Conservation (phyloP, 768 basidiomycete genomes). For the Trametes villosa region DNA sequence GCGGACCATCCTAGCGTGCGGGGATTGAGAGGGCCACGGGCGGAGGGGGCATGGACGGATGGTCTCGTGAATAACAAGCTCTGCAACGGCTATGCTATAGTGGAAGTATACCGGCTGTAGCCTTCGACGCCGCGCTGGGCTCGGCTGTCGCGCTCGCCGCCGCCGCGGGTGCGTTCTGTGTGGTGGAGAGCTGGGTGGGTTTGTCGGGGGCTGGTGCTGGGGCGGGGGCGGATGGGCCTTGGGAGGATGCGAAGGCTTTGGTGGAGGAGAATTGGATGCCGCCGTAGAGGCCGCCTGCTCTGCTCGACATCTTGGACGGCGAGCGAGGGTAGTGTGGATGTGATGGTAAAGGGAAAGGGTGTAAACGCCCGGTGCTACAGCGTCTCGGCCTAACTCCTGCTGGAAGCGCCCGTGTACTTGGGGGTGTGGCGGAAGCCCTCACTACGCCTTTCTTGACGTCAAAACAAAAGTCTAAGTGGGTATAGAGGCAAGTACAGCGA, state of each 20-base stretch:
- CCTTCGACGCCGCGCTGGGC: constrained; percentile 45
- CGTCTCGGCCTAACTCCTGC: background rate
- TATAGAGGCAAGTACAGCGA: no score
- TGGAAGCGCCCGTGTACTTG: background rate
- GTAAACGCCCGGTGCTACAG: background rate
- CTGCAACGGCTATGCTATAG: constrained; percentile 51
- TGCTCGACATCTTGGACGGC: constrained; percentile 62
- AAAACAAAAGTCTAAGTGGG: no score
- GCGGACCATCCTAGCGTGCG: constrained; percentile 80
- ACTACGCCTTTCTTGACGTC: no score
- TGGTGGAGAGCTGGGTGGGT: constrained; percentile 31
- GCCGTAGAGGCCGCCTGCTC: constrained; percentile 85
- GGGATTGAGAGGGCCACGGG: constrained; percentile 21
- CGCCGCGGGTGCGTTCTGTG: constrained; percentile 30
- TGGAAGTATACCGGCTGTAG: constrained; percentile 60
- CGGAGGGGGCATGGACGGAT: constrained; percentile 32
- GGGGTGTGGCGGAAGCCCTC: no score
- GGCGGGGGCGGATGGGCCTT: constrained; percentile 25
- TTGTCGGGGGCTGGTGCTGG: constrained; percentile 31
- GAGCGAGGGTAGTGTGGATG: background rate
- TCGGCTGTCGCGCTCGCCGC: constrained; percentile 28
- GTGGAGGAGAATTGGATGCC: constrained; percentile 84
- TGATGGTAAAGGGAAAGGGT: background rate
- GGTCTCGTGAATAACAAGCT: constrained; percentile 55
- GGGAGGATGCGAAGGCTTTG: constrained; percentile 52